phyloP scores from a whole-genome alignment of 2,329 filamentous ascomycete species.

The Penicillium sp. region DNA sequence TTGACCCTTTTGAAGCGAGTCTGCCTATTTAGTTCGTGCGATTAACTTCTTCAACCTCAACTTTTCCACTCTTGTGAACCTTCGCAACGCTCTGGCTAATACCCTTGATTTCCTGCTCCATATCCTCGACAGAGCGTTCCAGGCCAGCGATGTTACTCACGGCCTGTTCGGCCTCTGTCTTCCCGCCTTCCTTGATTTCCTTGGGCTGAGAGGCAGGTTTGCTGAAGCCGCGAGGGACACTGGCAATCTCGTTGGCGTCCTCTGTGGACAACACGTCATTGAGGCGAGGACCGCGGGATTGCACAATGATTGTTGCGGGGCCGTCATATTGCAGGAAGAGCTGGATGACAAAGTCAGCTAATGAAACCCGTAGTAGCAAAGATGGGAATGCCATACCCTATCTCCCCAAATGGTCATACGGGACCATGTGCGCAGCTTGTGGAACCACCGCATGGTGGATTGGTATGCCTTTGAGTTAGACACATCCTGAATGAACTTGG shows the following conservation, averaged over 20 bases:
- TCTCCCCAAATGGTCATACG: constrained; percentile 90
- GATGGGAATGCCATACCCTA: constrained; percentile 49
- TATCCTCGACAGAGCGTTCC: constrained; percentile 28
- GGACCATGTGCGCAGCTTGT: constrained; percentile 69
- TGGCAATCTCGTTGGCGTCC: constrained; percentile 87
- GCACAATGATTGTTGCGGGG: constrained; percentile 79
- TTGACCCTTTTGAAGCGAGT: constrained; percentile 5
- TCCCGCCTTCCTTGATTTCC: constrained; percentile 10
- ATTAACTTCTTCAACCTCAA: constrained; percentile 53
- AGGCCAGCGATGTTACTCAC: constrained; percentile 26
- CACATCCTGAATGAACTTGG: constrained; percentile 70
- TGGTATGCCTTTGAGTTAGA: constrained; percentile 70
- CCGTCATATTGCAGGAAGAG: constrained; percentile 88
- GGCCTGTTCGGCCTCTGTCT: constrained; percentile 22
- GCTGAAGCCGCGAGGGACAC: constrained; percentile 69
- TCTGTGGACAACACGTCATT: constrained; percentile 71
- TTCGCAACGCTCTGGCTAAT: constrained; percentile 48
- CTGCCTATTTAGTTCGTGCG: constrained; percentile 19
- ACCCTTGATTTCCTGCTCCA: constrained; percentile 32
- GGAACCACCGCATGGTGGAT: constrained; percentile 59
- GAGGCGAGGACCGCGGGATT: constrained; percentile 76
- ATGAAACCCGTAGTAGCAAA: neutral
- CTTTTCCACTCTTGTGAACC: constrained; percentile 60
- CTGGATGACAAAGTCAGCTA: constrained; percentile 30
- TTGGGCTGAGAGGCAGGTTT: constrained; percentile 52